These are phyloP conservation scores for Talaromyces sp. DNA, from an alignment of 2,329 filamentous ascomycete species.

Conservation along the genomic window DNA sequence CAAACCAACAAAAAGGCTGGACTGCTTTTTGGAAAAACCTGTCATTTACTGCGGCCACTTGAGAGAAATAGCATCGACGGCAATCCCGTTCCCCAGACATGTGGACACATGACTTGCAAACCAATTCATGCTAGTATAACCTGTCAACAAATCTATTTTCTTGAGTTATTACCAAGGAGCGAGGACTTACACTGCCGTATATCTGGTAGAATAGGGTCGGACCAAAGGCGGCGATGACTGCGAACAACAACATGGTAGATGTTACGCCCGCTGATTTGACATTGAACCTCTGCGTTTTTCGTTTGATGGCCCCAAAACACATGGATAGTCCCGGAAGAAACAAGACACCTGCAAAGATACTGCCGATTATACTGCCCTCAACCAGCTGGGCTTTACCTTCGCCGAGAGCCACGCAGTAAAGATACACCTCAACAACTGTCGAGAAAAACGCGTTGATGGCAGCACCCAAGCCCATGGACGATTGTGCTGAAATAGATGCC, in stretches of 20 bases:
- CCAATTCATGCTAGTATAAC: conserved; percentile 71
- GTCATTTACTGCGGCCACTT: conserved; percentile 76
- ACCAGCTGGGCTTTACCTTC: conserved; percentile 91
- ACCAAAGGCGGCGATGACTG: conserved; percentile 89
- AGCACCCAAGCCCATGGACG: conserved; percentile 94
- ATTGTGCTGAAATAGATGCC: conserved; percentile 96
- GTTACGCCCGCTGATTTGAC: conserved; percentile 93
- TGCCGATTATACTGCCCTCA: conserved; percentile 94
- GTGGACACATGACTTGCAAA: conserved; percentile 63
- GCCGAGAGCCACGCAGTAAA: conserved; percentile 89
- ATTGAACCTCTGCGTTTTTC: conserved; percentile 98
- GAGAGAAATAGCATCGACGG: conserved; percentile 88
- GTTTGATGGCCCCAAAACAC: conserved; percentile 96
- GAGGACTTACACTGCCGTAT: conserved; percentile 69
- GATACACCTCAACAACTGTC: conserved; percentile 92
- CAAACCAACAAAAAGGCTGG: conserved; percentile 86
- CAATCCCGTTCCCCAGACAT: conserved; percentile 61
- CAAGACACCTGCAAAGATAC: conserved; percentile 93
- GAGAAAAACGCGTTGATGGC: conserved; percentile 98
- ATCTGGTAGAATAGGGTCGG: conserved; percentile 98
- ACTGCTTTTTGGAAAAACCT: conserved; percentile 87
- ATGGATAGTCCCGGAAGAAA: conserved; percentile 94
- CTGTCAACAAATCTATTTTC: background rate
- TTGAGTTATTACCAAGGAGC: background rate
- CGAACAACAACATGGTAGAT: conserved; percentile 95